These are phyloP conservation scores for Tausonia pullulans DNA, from an alignment of 1,284 basidiomycete species.

Conservation along the genomic window DNA sequence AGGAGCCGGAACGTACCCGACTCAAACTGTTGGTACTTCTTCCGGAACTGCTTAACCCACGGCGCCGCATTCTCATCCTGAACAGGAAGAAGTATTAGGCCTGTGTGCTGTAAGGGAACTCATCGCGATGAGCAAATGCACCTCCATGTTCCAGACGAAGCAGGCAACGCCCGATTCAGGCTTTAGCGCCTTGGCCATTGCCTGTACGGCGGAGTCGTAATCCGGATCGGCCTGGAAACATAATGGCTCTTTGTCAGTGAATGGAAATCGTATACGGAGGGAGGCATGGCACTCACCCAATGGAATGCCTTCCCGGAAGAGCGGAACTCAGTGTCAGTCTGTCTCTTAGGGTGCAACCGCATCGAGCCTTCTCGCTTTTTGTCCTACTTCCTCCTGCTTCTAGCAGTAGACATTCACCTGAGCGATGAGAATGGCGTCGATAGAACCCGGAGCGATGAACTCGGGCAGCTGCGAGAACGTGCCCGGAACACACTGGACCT, in stretches of 20 bases:
- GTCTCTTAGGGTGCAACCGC: background rate
- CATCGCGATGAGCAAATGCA: background rate
- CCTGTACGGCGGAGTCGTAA: background rate
- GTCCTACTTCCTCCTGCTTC: no score
- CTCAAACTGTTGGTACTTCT: background rate
- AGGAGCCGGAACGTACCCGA: background rate
- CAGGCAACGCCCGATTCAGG: background rate
- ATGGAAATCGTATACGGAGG: background rate
- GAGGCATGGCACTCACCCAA: background rate
- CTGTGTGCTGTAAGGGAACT: background rate
- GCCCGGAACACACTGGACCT: background rate
- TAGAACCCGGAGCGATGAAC: background rate
- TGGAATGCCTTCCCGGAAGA: background rate
- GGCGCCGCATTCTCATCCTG: background rate
- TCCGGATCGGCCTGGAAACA: constrained; percentile 1
- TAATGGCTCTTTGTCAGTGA: background rate
- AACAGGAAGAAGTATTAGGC: background rate
- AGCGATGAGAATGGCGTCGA: constrained; percentile 4
- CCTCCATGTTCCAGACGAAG: background rate
- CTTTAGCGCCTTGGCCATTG: background rate
- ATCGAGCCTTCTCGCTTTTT: no score
- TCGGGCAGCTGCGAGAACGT: constrained; percentile 5
- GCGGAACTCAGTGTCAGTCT: background rate
- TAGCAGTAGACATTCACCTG: background rate
- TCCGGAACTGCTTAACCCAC: background rate